Base-by-base conservation (phyloP, 768 basidiomycete genomes). In the Suillus weaverae region DNA sequence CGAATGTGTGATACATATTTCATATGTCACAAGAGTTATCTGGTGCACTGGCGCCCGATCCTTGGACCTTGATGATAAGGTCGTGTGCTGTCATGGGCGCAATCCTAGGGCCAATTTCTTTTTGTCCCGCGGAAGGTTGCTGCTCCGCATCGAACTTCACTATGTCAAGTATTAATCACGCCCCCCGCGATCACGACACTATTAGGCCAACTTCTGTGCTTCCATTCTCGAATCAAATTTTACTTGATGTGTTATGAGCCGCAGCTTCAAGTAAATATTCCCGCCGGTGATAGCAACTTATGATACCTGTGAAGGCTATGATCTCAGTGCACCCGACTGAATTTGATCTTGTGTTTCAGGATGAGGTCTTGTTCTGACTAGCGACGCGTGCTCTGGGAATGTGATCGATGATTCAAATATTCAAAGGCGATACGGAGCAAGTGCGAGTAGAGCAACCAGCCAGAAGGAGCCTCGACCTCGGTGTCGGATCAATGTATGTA, bases 331-430 rank as follows among this genome's bases (percentile, higher is more conserved):
- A 39, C 32, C 18, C 32, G 20, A 33, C 53, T 54, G 5, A 30
- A 41, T 39, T 59, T 38, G 26, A 59, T 41, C 20, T 41, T 10
- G 18, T 41, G 30, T 41, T 59, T 59, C 57, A 59, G 38, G 5
- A 39, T 57, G 36, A 57, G 22, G 18, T 57, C 16, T 11, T 30
- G 26, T 20, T 20, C 14, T 26, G 38, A 30, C 56, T 22, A 38
- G 38, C 56, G 56, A 20, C 39, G 57, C 39, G 39, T 35, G 53
- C 35, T 54, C 33, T 54, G 53, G 53, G 53, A 59, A 59, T 59
- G 22, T 39, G 57, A 41, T 41, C 30, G 30, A 59, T 41, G 38
- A 59, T 41, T 30, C 26, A 39, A 57, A 57, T 38, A 59, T 59
- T 20, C 10, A 41, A 39, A 59, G 38, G 38, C 55, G 36, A 56